Percentiles rank a stretch among this genome's conserved stretches.
phyloP scores from a whole-genome alignment of 164 flowering plant species.

The Vitis vinifera region DNA sequence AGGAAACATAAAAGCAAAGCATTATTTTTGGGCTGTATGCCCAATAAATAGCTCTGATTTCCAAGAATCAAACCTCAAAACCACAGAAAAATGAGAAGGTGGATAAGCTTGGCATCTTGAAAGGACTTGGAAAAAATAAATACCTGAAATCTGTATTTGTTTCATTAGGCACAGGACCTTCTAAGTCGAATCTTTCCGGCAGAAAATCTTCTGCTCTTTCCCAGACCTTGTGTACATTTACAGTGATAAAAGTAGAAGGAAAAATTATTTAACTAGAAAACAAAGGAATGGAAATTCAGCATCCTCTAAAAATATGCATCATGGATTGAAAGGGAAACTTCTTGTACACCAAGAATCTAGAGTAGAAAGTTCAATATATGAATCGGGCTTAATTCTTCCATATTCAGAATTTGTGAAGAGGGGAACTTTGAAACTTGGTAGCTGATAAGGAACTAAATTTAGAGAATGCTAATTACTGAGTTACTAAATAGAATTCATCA shows the following conservation, averaged over 20 bases:
- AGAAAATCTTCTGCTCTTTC: conserved; percentile 86
- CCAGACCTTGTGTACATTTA: conserved; percentile 67
- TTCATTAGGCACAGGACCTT: conserved; percentile 87
- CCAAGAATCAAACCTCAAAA: not conserved
- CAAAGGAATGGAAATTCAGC: not conserved
- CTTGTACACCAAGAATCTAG: not conserved
- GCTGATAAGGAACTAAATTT: not conserved
- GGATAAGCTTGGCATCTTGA: not conserved
- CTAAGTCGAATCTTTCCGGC: conserved; percentile 84
- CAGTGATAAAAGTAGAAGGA: conserved; percentile 1
- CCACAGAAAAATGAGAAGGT: not conserved
- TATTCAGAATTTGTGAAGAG: too few relatives aligned
- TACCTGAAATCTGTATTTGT: conserved; percentile 89
- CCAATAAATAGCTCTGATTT: not conserved
- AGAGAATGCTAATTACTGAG: not conserved
- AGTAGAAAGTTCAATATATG: not conserved
- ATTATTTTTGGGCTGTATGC: not conserved
- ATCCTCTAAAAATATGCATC: too few relatives aligned
- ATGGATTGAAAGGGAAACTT: too few relatives aligned
- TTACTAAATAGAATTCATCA: not conserved
- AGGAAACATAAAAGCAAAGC: not conserved
- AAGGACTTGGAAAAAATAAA: not conserved
- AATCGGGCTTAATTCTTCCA: not conserved
- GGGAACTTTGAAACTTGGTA: not conserved
- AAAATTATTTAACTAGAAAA: not conserved